phyloP scores from a whole-genome alignment of 179 eudicot genomes.

The Vitellaria paradoxa region DNA sequence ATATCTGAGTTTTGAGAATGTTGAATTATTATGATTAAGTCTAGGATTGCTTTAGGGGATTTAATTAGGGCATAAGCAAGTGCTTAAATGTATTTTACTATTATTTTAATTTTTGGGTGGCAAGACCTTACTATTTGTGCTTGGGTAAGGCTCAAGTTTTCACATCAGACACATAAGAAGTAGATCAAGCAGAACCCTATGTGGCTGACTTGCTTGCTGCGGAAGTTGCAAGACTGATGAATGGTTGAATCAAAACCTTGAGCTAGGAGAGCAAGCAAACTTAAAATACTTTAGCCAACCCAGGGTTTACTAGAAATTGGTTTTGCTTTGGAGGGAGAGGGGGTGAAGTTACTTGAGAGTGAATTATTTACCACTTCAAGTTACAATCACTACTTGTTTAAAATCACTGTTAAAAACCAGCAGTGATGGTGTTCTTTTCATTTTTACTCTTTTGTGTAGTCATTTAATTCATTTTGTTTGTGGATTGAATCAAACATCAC shows the following conservation, averaged over 20 bases:
- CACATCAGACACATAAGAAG: too few relatives aligned
- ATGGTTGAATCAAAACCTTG: not conserved
- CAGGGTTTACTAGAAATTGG: not conserved
- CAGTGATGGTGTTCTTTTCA: not conserved
- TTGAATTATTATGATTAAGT: not conserved
- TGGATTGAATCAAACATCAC: not conserved
- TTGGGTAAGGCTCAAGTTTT: too few relatives aligned
- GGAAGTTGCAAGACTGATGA: not conserved
- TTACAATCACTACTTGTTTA: not conserved
- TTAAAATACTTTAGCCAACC: not conserved
- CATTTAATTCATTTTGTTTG: not conserved
- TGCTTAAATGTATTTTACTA: too few relatives aligned
- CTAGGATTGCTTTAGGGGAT: not conserved
- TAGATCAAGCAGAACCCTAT: not conserved
- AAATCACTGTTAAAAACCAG: too few relatives aligned
- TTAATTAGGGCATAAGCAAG: not conserved
- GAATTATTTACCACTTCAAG: not conserved
- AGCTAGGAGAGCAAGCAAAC: constrained; percentile 5
- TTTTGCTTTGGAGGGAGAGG: not conserved
- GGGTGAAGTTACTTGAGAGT: not conserved
- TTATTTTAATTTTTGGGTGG: too few relatives aligned
- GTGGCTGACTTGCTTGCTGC: not conserved
- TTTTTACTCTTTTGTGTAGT: not conserved
- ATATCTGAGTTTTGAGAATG: not conserved
- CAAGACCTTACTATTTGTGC: too few relatives aligned